Conservation (phyloP, 2,329 filamentous ascomycete genomes). For the Domatiomyces globalis region DNA sequence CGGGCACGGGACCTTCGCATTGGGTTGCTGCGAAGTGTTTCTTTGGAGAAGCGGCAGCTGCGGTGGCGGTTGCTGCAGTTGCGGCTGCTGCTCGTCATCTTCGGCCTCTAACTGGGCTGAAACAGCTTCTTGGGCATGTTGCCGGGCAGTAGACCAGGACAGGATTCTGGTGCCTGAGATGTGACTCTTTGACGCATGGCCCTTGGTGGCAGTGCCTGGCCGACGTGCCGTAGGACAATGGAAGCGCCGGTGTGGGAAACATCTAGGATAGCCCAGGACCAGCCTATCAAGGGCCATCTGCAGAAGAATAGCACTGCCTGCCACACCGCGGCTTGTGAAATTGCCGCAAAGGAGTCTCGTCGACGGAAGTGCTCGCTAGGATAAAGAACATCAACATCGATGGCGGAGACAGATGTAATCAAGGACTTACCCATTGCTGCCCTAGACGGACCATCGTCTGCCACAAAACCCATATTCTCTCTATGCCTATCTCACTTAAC, state of each 20-base stretch:
- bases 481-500: background rate
- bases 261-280: background rate
- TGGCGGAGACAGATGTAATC: background rate
- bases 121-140: background rate
- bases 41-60: background rate
- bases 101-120: background rate
- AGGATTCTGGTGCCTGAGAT: background rate
- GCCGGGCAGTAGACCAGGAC: background rate
- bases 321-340: background rate
- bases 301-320: background rate
- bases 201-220: background rate
- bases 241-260: background rate
- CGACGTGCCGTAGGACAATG: background rate
- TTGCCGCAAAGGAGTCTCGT: background rate
- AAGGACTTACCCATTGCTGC: background rate
- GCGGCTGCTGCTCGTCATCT: background rate
- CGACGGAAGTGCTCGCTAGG: background rate
- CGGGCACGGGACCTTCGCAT: background rate
- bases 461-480: background rate
- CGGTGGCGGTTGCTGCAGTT: background rate
- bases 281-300: background rate
- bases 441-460: background rate
- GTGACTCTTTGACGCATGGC: background rate
- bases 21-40: background rate
- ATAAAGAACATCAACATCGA: background rate